A percentile compares a stretch with the other conserved stretches of the same genome.
Evolutionary conservation across 441 rosid species (phyloP).

Genomic region (Geranium incanum): DNA sequence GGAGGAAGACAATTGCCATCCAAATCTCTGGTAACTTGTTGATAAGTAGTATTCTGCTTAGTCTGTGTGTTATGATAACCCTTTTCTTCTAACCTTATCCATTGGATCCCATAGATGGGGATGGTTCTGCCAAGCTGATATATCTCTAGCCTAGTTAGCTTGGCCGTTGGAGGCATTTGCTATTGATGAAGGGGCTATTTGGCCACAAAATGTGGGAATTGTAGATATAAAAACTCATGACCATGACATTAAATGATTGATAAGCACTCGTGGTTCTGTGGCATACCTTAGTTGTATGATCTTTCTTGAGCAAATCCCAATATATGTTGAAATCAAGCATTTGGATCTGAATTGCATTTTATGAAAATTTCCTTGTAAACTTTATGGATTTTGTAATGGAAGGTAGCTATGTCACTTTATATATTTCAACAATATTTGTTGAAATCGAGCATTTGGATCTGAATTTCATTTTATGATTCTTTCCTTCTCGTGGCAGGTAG

Average conservation of each 20-base stretch:
- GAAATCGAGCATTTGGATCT: not conserved
- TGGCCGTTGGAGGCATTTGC: not conserved
- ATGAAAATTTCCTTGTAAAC: not conserved
- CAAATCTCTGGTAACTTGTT: not conserved
- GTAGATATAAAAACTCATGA: not conserved
- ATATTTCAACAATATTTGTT: not conserved
- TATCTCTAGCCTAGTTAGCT: not conserved
- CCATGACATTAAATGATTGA: not conserved
- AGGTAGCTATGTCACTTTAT: conserved; percentile 54
- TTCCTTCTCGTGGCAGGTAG: conserved; percentile 44
- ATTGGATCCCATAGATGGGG: not conserved
- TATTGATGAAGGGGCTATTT: too few species aligned
- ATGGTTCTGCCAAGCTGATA: not conserved
- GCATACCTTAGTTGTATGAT: not conserved
- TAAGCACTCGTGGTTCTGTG: too few species aligned
- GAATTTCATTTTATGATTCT: not conserved
- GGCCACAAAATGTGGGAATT: not conserved
- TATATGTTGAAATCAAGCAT: not conserved
- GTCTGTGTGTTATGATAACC: not conserved
- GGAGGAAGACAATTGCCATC: not conserved
- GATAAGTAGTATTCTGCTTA: not conserved
- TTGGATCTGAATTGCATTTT: not conserved
- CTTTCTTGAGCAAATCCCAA: not conserved
- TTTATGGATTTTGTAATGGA: conserved; percentile 7
- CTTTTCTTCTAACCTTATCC: not conserved